Base-by-base conservation (phyloP, 345 rosid genomes). In the Eucalyptus cloeziana region DNA sequence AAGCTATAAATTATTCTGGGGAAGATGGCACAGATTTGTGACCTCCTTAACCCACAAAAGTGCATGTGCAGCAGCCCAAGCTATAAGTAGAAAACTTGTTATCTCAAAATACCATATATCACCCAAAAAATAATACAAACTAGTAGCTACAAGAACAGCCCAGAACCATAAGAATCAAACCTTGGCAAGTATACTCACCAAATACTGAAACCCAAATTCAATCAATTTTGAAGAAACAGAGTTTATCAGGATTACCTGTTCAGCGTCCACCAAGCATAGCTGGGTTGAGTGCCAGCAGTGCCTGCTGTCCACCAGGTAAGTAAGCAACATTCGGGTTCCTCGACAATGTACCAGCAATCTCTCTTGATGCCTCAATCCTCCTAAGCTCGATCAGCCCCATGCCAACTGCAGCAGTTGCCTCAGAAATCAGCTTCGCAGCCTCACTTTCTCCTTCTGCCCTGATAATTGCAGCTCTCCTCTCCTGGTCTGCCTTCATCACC, bases 361-460 rank as follows among this genome's bases (percentile, higher is more conserved):
- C 99, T 92, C 99, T 96, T 3, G 99, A 93, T 44, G 99, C 99
- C 90, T 98, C 99, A 15, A 98, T 97, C 93, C 97, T 98, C 94
- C 99, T 96, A 52, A 98, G 97, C 93, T 98, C 99, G 76, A 98
- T 98, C 51, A 98, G 87, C 19, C 99, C 99, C 94, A 94, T 93
- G 31, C 99, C 99, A 13, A 96, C 97, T 87, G 92, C 93, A 25
- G 94, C 86, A 37, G 99, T 98, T 13, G 99, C 98, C 60, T 96
- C 97, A 8, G 99, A 98, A 44, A 98, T 98, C 83, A 98, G 87
- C 91, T 93, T 96, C 2, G 99, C 99, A 89, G 99, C 94, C 92
- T 98, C 98, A 91, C 99, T 98, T 92, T 98, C 99, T 94, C 99
- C 99, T 92, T 98, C 98, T 2, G 99, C 99, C 89, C 99, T 92